phyloP scores from a whole-genome alignment of 2,329 filamentous ascomycete genomes.

The Phaeosphaeria sp. region DNA sequence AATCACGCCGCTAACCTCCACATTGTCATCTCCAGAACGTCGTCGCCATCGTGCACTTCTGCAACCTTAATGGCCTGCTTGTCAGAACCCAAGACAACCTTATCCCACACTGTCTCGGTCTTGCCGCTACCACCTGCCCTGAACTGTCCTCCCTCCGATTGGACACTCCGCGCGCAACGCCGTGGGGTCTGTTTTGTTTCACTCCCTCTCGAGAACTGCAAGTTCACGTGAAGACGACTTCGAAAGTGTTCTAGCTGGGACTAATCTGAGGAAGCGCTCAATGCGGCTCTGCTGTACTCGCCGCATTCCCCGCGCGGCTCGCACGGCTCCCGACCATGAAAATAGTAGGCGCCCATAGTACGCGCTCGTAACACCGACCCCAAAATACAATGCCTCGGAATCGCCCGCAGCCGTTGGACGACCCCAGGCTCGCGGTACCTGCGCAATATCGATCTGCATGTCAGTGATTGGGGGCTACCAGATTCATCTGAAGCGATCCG shows the following conservation, averaged over 20 bases:
- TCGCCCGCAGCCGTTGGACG: constrained; percentile 15
- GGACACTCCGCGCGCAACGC: constrained; percentile 16
- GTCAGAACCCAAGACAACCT: constrained; percentile 21
- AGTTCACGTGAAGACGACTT: constrained; percentile 1
- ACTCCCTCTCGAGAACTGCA: constrained; percentile 1
- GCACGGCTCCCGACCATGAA: constrained; percentile 22
- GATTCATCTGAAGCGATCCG: constrained; percentile 14
- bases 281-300: constrained; percentile 40
- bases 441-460: constrained; percentile 19
- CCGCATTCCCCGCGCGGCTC: constrained; percentile 26
- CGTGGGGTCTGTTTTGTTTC: constrained; percentile 10
- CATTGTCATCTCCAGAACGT: constrained; percentile 29
- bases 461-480: constrained; percentile 8
- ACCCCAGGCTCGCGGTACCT: constrained; percentile 21
- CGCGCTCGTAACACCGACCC: constrained; percentile 32
- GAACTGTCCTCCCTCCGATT: constrained; percentile 16
- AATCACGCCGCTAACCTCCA: constrained; percentile 14
- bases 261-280: constrained; percentile 24
- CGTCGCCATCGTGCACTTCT: constrained; percentile 20
- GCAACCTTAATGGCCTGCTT: constrained; percentile 18
- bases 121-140: constrained; percentile 29
- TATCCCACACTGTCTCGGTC: constrained; percentile 22
- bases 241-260: constrained; percentile 1
- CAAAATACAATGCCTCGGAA: constrained; percentile 26
- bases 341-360: constrained; percentile 36